These are phyloP conservation scores for Nicotiana rustica DNA, from an alignment of 305 asterid genomes.

Conservation along the genomic window DNA sequence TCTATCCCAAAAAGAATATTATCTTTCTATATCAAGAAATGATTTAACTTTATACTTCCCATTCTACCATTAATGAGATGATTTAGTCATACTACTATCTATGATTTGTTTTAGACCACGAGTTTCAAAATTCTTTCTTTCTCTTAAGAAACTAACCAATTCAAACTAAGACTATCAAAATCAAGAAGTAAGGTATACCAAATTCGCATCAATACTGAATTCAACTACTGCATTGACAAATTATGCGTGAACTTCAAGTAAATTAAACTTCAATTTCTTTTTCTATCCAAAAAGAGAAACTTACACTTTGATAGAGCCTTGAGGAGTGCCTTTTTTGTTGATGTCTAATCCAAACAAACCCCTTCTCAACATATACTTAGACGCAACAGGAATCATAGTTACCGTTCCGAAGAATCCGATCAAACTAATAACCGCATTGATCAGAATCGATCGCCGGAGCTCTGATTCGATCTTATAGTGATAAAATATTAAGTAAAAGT, in stretches of 20 bases:
- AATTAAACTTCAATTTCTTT: background rate
- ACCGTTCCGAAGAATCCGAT: constrained; percentile 64
- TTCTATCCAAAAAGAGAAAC: constrained; percentile 26
- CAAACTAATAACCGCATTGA: constrained; percentile 60
- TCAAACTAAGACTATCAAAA: background rate
- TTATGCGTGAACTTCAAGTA: background rate
- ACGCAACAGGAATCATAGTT: constrained; percentile 77
- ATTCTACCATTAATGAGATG: no score
- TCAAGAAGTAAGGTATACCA: background rate
- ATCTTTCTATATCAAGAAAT: no score
- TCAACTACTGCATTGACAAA: background rate
- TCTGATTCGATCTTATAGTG: constrained; percentile 62
- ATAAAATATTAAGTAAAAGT: constrained; percentile 58
- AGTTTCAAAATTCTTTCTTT: background rate
- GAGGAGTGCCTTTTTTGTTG: constrained; percentile 85
- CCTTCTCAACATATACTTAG: constrained; percentile 70
- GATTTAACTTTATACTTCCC: no score
- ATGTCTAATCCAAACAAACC: constrained; percentile 82
- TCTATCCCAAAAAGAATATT: no score
- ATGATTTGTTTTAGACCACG: no score
- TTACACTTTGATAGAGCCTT: constrained; percentile 88
- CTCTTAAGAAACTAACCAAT: background rate
- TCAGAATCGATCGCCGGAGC: constrained; percentile 62
- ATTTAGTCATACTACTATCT: no score
- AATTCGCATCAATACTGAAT: background rate